phyloP scores from a whole-genome alignment of 176 grass and related monocot species.

The Zoysia japonica region DNA sequence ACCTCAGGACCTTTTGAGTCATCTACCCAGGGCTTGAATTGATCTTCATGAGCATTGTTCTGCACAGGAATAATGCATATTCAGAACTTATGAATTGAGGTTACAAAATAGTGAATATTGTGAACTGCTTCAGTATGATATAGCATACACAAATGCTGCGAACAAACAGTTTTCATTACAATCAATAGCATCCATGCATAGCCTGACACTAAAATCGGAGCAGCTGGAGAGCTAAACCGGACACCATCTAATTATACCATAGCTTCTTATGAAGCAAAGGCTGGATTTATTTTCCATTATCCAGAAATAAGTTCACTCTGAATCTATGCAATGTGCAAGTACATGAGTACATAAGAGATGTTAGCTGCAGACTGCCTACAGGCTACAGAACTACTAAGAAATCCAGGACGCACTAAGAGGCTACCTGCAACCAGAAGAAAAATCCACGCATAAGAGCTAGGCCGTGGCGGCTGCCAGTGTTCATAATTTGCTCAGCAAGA shows the following conservation, averaged over 20 bases:
- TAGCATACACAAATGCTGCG: slow-evolving; percentile 11
- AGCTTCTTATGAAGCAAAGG: too few relatives aligned
- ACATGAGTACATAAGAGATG: neutral
- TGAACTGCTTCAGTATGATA: neutral
- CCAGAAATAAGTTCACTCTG: slow-evolving; percentile 2
- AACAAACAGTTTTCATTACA: slow-evolving; percentile 19
- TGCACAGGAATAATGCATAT: slow-evolving; percentile 42
- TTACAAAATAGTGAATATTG: neutral
- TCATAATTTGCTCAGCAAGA: slow-evolving; percentile 45
- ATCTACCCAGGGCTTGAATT: slow-evolving; percentile 62
- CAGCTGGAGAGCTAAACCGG: slow-evolving; percentile 3
- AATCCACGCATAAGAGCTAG: slow-evolving; percentile 75
- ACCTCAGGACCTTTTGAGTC: slow-evolving; percentile 37
- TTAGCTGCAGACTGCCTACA: neutral
- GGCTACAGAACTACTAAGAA: slow-evolving; percentile 8
- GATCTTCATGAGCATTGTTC: slow-evolving; percentile 57
- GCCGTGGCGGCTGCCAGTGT: slow-evolving; percentile 17
- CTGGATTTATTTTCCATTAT: too few relatives aligned
- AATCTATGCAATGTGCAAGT: neutral
- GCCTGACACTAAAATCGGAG: slow-evolving; percentile 13
- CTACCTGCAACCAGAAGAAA: slow-evolving; percentile 85
- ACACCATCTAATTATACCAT: neutral
- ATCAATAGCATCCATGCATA: neutral
- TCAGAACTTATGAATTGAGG: slow-evolving; percentile 14
- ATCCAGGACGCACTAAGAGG: neutral